phyloP scores from a whole-genome alignment of 805 yeast genomes.

The Candida loeiensis region DNA sequence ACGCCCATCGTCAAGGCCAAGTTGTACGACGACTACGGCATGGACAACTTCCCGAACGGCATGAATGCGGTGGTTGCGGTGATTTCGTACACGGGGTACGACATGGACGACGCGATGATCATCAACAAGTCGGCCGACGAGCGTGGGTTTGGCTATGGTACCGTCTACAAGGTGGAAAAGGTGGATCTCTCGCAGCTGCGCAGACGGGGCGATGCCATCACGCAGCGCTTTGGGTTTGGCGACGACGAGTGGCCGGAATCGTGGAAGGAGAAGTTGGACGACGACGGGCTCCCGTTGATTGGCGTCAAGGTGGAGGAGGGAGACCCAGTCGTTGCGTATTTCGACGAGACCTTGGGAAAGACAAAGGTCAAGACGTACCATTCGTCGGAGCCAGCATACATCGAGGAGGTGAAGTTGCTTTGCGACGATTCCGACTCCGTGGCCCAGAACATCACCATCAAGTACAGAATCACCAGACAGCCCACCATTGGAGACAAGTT shows the following conservation, averaged over 20 bases:
- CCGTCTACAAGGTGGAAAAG: slow-evolving; percentile 92
- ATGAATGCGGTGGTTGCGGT: slow-evolving; percentile 98
- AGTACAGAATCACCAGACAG: slow-evolving; percentile 84
- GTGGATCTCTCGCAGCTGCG: slow-evolving; percentile 75
- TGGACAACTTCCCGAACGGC: slow-evolving; percentile 98
- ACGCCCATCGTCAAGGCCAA: slow-evolving; percentile 95
- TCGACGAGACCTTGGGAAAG: slow-evolving; percentile 84
- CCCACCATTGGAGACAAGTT: slow-evolving; percentile 97
- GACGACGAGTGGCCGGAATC: slow-evolving; percentile 86
- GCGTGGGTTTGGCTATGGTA: slow-evolving; percentile 97
- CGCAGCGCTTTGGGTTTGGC: slow-evolving; percentile 94
- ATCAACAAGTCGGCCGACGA: slow-evolving; percentile 96
- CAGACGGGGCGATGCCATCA: slow-evolving; percentile 89
- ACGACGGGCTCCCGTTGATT: slow-evolving; percentile 87
- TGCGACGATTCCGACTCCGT: slow-evolving; percentile 81
- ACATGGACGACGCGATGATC: slow-evolving; percentile 99
- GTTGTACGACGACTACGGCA: slow-evolving; percentile 91
- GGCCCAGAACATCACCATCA: slow-evolving; percentile 80
- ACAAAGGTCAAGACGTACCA: slow-evolving; percentile 92
- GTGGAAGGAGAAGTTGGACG: slow-evolving; percentile 86
- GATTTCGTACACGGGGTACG: slow-evolving; percentile 97
- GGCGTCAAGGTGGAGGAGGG: slow-evolving; percentile 91
- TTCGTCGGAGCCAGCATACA: slow-evolving; percentile 89
- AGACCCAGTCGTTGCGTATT: slow-evolving; percentile 91
- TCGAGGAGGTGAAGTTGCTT: slow-evolving; percentile 89